Evolutionary conservation across 352 stramenopile species (phyloP), one percentile per base, ranked within the genome.

Genomic region (Phytophthora melonis): DNA sequence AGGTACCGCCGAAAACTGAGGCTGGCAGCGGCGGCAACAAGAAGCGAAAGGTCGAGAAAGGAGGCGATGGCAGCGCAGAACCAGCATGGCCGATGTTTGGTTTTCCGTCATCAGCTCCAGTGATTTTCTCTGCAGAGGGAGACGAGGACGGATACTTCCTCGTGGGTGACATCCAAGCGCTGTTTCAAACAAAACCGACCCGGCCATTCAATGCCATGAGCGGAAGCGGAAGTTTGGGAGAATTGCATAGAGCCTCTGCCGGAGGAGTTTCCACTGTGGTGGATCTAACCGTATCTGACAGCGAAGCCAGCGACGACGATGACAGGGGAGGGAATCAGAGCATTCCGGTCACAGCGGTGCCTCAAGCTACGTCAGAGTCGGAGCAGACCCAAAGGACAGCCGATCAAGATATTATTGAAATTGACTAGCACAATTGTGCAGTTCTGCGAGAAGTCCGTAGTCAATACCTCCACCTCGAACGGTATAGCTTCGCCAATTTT

Each of bases 111-210:
- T 63, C 58, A 1, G 34, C 47, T 54, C 57, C 81, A 11, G 75
- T 83, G 8, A 68, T 87, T 55, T 66, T 86, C 30, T 68, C 79
- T 39, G 69, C 70, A 45, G 71, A 67, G 19, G 71, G 64, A 50
- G 69, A 86, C 14, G 69, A 87, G 18, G 77, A 80, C 14, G 81
- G 79, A 5, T 83, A 83, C 41, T 87, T 77, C 19, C 58, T 93
- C 13, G 82, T 84, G 13, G 79, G 82, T 9, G 83, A 89, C 36
- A 65, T 90, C 13, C 68, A 79, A 64, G 86, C 78, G 5, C 67
- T 91, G 10, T 73, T 88, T 52, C 73, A 79, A 63, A 55, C 63
- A 25, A 13, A 49, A 1, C 23, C 36, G 11, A 6, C 49, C 45
- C 27, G 64, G 7, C n/a, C 41, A 34, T 52, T 49, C 10, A 30